A percentile compares a stretch with the other conserved stretches of the same genome.
Conservation (phyloP, 2,329 filamentous ascomycete genomes). For the Xylariomycetidae sp. region DNA sequence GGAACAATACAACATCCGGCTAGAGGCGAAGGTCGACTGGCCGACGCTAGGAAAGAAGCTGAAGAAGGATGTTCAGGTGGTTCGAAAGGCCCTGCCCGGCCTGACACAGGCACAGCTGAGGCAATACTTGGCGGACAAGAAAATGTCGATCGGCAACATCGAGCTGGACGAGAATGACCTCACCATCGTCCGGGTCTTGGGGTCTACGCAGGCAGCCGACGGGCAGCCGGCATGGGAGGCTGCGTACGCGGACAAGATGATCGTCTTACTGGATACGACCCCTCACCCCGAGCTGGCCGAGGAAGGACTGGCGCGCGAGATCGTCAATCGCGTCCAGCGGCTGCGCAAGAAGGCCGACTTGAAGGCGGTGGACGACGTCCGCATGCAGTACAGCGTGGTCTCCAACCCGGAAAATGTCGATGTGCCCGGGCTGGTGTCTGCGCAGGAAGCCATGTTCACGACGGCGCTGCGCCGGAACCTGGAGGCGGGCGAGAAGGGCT, state of each 20-base stretch:
- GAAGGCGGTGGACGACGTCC: slow-evolving; percentile 86
- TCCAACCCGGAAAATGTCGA: slow-evolving; percentile 72
- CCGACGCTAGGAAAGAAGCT: slow-evolving; percentile 93
- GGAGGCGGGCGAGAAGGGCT: no score
- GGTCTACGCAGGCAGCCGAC: slow-evolving; percentile 65
- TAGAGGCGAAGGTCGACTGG: slow-evolving; percentile 87
- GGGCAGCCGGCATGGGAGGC: slow-evolving; percentile 84
- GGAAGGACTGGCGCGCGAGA: slow-evolving; percentile 84
- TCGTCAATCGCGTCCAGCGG: slow-evolving; percentile 88
- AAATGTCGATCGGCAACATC: slow-evolving; percentile 81
- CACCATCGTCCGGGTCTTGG: slow-evolving; percentile 72
- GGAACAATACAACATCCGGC: slow-evolving; percentile 84
- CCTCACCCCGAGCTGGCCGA: slow-evolving; percentile 79
- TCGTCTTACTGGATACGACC: slow-evolving; percentile 82
- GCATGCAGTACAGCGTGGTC: slow-evolving; percentile 85
- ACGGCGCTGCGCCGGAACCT: no score
- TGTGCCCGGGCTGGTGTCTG: no score
- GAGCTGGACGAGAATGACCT: slow-evolving; percentile 76
- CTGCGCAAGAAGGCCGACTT: slow-evolving; percentile 91
- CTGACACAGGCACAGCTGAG: slow-evolving; percentile 78
- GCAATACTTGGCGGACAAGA: slow-evolving; percentile 64
- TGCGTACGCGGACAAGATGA: slow-evolving; percentile 82
- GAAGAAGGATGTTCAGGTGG: slow-evolving; percentile 86
- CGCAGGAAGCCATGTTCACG: no score
- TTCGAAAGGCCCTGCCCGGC: slow-evolving; percentile 81